phyloP scores from a whole-genome alignment of 495 filamentous ascomycete genomes.

The Neurospora sp. region DNA sequence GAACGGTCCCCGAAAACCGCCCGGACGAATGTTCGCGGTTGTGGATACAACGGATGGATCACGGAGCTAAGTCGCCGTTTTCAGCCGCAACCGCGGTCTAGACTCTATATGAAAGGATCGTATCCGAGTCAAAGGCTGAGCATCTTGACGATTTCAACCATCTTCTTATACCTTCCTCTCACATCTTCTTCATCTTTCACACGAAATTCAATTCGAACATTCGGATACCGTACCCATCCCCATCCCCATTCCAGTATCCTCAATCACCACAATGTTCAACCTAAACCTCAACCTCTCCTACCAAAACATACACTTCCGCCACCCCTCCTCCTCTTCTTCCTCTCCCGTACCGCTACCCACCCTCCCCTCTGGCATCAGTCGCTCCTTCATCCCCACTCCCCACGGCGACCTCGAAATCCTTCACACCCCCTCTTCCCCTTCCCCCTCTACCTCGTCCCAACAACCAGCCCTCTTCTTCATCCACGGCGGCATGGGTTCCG shows the following conservation, averaged over 20 bases:
- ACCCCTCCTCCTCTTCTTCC: slow-evolving; percentile 2
- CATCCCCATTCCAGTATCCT: background rate
- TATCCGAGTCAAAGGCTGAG: too few relatives aligned
- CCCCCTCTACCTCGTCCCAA: background rate
- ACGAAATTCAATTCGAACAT: background rate
- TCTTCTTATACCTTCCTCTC: background rate
- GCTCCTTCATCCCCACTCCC: slow-evolving; percentile 25
- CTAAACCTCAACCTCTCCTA: slow-evolving; percentile 16
- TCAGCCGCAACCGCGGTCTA: background rate
- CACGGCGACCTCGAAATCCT: slow-evolving; percentile 33
- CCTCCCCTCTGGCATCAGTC: slow-evolving; percentile 20
- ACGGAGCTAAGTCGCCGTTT: background rate
- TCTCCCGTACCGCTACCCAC: slow-evolving; percentile 3
- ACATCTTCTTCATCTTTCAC: too few relatives aligned
- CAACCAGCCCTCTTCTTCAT: slow-evolving; percentile 26
- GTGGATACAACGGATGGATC: background rate
- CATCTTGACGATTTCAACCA: too few relatives aligned
- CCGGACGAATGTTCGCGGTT: background rate
- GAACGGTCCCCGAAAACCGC: background rate
- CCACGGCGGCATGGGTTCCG: slow-evolving; percentile 40
- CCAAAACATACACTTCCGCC: slow-evolving; percentile 16
- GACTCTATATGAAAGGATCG: background rate
- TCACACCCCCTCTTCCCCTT: slow-evolving; percentile 5
- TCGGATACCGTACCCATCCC: background rate
- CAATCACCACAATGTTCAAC: slow-evolving; percentile 1